Evolutionary conservation across 2,329 filamentous ascomycete genomes (phyloP), one percentile per base, ranked within the genome.

Genomic region (Penicillium sp.): DNA sequence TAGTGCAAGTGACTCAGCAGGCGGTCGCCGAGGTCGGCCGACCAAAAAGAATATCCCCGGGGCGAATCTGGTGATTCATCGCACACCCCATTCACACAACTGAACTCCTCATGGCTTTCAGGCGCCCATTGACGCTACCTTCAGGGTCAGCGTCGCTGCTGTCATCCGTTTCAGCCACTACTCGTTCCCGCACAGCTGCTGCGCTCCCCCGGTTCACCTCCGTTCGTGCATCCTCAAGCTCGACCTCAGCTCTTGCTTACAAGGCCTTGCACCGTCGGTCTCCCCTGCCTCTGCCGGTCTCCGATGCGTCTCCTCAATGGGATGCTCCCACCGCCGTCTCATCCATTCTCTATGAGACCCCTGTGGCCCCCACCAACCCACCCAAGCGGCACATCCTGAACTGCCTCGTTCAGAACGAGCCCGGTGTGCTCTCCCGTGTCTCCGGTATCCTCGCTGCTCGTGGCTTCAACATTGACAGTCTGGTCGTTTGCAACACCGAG

Each of bases 321-420:
- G 86, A 86, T 55, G 92, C 92, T 36, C 92, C 94, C 66, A 91
- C 94, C 16, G 94, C 94, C 63, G 94, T 99, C 63, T 96, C 91
- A 72, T 96, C 93, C 75, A 99, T 99, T 72, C 90, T 99, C 75
- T 99, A 99, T 82, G 94, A 99, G 83, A 97, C 92, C 3, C 94
- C 94, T 5, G 83, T 90, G 16, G 90, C 92, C 7, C 92, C 91
- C 13, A 83, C 83, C 67, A 87, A 87, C 22, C 93, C 94, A 8
- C 89, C 91, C 43, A 97, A 96, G 80, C 88, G 92, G 51, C 94
- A 99, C 77, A 86, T 99, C 71, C 87, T 99, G 77, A 99, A 99
- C 80, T 99, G 94, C 75, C 85, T 99, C 58, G 94, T 99, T 57
- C 94, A 99, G 78, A 99, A 99, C 79, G 94, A 99, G 81, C 94